Evolutionary conservation across 2,329 filamentous ascomycete species (phyloP), one percentile per base, ranked within the genome.

Genomic region (Arthroderma sp.): DNA sequence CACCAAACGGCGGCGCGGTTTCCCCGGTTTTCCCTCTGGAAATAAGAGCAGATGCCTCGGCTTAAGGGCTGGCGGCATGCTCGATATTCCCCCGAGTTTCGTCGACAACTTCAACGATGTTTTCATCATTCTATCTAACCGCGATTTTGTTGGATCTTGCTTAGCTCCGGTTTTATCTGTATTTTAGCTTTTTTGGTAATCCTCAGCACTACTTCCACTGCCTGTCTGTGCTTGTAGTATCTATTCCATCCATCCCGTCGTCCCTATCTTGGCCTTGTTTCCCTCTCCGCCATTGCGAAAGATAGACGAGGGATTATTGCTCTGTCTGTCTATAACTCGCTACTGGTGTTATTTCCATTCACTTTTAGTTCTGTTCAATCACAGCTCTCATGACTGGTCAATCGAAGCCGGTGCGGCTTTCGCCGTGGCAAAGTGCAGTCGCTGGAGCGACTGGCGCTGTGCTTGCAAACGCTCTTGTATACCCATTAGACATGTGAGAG

Each of bases 361-460:
- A n/a, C 28, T 28, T 45, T 28, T n/a, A 36, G 5, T 43, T 11
- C n/a, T 31, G 15, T 22, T 22, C 15, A 22, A 22, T 22, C 15
- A 22, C 15, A 22, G 15, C 37, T 34, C 42, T 27, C 36, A 78
- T 78, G 74, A 61, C 71, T 46, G 69, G 66, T 47, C 70, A 72
- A 59, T 76, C 74, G 34, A 89, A 87, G 64, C 73, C 78, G 51
- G 71, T 71, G 43, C 71, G 71, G 53, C 77, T 96, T 48, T 87
- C 91, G 36, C 85, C 91, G 44, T 96, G 89, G 89, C 89, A 88
- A 44, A 81, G 82, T 60, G 91, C 91, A 44, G 79, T 94, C 53
- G 89, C 91, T 50, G 91, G 91, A 57, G 86, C 91, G 43, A 85
- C 85, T 15, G 91, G 91, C 49, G 91, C 91, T 39, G 86, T 96